phyloP scores from a whole-genome alignment of 2,329 filamentous ascomycete genomes.

The Plenodomus tracheiphilus region DNA sequence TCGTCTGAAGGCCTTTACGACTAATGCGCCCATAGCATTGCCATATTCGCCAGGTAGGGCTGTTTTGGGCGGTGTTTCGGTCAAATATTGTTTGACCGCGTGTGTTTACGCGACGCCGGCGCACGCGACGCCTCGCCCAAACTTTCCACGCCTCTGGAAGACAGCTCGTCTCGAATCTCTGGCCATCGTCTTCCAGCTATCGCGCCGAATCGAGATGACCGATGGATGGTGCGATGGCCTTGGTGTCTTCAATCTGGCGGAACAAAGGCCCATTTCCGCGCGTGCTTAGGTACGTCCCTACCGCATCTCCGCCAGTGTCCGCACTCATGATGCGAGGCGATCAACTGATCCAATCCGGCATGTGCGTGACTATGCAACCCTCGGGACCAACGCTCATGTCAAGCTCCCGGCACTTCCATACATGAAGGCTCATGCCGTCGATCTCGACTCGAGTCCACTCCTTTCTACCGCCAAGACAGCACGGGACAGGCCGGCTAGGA shows the following conservation, averaged over 20 bases:
- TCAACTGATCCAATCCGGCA: background rate
- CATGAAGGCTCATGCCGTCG: slow-evolving; percentile 15
- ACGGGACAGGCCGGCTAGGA: slow-evolving; percentile 11
- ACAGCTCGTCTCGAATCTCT: background rate
- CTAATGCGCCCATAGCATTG: slow-evolving; percentile 5
- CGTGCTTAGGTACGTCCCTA: background rate
- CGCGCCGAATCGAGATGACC: background rate
- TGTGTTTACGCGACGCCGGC: background rate
- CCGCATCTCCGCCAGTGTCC: background rate
- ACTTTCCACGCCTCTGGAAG: background rate
- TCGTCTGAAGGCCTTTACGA: slow-evolving; percentile 6
- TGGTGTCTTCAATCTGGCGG: background rate
- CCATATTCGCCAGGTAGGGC: slow-evolving; percentile 14
- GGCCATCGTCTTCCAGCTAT: background rate
- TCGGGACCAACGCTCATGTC: slow-evolving; percentile 1
- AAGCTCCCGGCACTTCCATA: slow-evolving; percentile 3
- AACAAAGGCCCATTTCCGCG: background rate
- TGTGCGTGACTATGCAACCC: background rate
- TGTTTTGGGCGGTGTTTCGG: background rate
- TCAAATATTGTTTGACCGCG: background rate
- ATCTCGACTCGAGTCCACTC: slow-evolving; percentile 20
- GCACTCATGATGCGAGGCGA: background rate
- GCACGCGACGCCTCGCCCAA: background rate
- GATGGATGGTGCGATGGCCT: background rate
- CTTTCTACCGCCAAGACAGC: slow-evolving; percentile 21